A percentile compares a stretch with the other conserved stretches of the same genome.
phyloP scores from a whole-genome alignment of 2,329 filamentous ascomycete genomes.

The Aspergillus sp. region DNA sequence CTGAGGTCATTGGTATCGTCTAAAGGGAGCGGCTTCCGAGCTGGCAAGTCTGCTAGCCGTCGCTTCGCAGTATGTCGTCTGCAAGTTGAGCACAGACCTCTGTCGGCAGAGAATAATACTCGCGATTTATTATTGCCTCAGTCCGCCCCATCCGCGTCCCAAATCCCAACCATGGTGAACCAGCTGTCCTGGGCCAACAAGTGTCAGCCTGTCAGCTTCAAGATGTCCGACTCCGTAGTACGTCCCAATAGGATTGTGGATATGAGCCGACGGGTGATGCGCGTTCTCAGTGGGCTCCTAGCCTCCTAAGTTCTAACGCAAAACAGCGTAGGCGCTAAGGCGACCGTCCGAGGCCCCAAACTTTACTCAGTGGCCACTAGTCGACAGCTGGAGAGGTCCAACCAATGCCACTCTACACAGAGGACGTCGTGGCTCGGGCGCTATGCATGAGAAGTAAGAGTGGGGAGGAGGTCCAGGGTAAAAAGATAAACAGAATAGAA shows the following conservation, averaged over 20 bases:
- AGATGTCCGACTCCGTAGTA: too few species aligned
- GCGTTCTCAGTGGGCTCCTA: constrained; percentile 7
- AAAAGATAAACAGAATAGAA: not conserved
- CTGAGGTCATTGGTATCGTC: not conserved
- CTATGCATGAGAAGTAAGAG: constrained; percentile 1
- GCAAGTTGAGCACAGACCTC: not conserved
- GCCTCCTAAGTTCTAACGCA: not conserved
- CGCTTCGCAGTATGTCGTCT: not conserved
- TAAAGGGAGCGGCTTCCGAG: too few species aligned
- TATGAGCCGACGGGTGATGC: constrained; percentile 12
- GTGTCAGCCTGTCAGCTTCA: too few species aligned
- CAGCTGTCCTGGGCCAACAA: not conserved
- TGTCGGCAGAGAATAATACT: not conserved
- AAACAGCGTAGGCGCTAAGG: not conserved
- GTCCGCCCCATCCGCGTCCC: constrained; percentile 13
- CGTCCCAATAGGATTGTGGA: constrained; percentile 5
- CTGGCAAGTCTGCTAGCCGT: too few species aligned
- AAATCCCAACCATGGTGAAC: not conserved
- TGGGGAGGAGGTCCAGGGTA: not conserved
- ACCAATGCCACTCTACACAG: not conserved
- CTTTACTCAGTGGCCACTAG: not conserved
- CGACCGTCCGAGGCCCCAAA: not conserved
- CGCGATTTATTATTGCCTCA: constrained; percentile 6
- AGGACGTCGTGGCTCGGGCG: constrained; percentile 9
- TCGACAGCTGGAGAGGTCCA: not conserved